These are phyloP conservation scores for Candida chauliodis DNA, from an alignment of 805 yeast species.

Conservation along the genomic window DNA sequence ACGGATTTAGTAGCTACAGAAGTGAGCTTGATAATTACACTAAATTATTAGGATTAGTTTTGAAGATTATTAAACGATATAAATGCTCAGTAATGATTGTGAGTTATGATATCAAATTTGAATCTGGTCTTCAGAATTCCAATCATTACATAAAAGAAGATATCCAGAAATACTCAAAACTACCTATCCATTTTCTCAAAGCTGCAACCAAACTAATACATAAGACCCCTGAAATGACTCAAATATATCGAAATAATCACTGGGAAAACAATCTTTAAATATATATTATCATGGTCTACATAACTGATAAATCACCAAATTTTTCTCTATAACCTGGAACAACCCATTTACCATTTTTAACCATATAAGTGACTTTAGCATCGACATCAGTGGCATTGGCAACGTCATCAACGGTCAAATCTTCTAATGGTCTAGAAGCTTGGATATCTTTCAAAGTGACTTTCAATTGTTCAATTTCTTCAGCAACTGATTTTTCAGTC, in stretches of 20 bases:
- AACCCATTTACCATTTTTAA: constrained; percentile 94
- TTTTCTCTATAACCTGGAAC: constrained; percentile 98
- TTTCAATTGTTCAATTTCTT: constrained; percentile 81
- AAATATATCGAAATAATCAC: constrained; percentile 2
- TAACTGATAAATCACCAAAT: constrained; percentile 94
- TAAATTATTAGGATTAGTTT: background rate
- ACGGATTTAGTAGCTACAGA: constrained; percentile 9
- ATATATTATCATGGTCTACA: constrained; percentile 41
- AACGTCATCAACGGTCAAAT: constrained; percentile 93
- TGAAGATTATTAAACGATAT: constrained; percentile 14
- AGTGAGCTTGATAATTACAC: background rate
- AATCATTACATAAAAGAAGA: background rate
- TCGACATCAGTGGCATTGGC: constrained; percentile 96
- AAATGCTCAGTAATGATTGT: constrained; percentile 28
- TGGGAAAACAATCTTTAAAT: constrained; percentile 8
- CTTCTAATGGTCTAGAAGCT: constrained; percentile 95
- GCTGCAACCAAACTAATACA: constrained; percentile 13
- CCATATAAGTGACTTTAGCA: constrained; percentile 91
- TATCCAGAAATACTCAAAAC: constrained; percentile 5
- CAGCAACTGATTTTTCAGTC: constrained; percentile 84
- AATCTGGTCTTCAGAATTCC: constrained; percentile 23
- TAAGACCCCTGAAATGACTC: background rate
- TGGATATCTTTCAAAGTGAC: constrained; percentile 91
- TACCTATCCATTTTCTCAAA: constrained; percentile 12
- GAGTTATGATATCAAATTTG: constrained; percentile 23